Evolutionary conservation across 2,329 filamentous ascomycete genomes (phyloP).

Genomic region (Exutisphaerella laricina): DNA sequence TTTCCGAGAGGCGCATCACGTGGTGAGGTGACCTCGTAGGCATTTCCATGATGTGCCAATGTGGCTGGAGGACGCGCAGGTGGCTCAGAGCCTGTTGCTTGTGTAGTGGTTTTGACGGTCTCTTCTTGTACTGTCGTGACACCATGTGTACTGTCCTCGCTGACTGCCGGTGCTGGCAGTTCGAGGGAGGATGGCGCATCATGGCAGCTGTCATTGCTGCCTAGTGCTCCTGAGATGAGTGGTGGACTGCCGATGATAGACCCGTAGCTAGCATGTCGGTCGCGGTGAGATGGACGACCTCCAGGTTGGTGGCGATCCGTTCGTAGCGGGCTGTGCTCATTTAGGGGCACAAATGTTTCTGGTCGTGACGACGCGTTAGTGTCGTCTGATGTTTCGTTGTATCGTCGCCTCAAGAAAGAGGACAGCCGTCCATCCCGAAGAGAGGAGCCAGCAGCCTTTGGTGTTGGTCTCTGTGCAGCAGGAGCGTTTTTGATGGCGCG

Average conservation of each 20-base stretch:
- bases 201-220: constrained; percentile 16
- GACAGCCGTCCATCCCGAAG: background rate
- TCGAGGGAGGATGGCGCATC: constrained; percentile 49
- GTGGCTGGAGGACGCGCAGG: constrained; percentile 16
- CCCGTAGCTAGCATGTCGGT: constrained; percentile 48
- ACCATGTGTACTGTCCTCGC: background rate
- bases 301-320: constrained; percentile 23
- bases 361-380: background rate
- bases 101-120: constrained; percentile 2
- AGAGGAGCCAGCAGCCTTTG: constrained; percentile 1
- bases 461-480: constrained; percentile 6
- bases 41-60: constrained; percentile 24
- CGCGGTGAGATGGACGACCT: background rate
- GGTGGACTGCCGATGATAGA: constrained; percentile 57
- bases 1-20: constrained; percentile 7
- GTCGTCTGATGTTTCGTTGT: background rate
- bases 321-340: constrained; percentile 31
- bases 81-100: constrained; percentile 9
- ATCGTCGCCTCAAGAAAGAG: background rate
- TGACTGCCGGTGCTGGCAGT: constrained; percentile 57
- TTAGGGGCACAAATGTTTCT: constrained; percentile 7
- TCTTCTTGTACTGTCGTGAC: background rate
- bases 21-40: constrained; percentile 21
- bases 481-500: background rate
- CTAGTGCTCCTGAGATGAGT: constrained; percentile 8